Conservation (phyloP, 225 moss, liverwort and hornwort species). For the Neckera pumila region DNA sequence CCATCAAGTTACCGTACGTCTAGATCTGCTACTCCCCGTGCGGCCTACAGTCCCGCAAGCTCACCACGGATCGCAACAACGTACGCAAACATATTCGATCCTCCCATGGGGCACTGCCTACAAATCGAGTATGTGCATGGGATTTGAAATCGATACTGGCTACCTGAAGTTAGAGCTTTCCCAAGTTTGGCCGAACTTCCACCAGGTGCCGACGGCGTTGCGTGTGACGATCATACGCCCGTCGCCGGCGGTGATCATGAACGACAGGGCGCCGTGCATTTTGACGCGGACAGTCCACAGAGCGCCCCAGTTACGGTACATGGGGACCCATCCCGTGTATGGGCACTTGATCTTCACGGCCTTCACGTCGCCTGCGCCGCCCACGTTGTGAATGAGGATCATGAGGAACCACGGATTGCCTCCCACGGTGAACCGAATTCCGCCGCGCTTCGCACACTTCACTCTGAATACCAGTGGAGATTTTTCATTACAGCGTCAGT, state of each 20-base stretch:
- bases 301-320: slow-evolving; percentile 16
- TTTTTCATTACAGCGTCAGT: not conserved
- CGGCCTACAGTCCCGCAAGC: not conserved
- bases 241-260: slow-evolving; percentile 22
- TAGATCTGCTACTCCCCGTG: not conserved
- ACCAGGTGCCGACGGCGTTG: slow-evolving; percentile 22
- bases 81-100: not conserved
- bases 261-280: slow-evolving; percentile 35
- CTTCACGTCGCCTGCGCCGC: not conserved
- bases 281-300: slow-evolving; percentile 24
- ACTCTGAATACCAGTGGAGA: not conserved
- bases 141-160: not conserved
- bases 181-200: slow-evolving; percentile 65
- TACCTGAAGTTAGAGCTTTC: slow-evolving; percentile 19
- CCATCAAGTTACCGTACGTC: no score
- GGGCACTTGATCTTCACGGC: not conserved
- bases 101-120: not conserved
- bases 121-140: not conserved
- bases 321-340: not conserved
- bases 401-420: slow-evolving; percentile 17
- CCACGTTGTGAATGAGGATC: slow-evolving; percentile 19
- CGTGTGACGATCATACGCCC: not conserved
- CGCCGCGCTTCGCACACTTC: not conserved
- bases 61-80: not conserved
- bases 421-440: not conserved